Evolutionary conservation across 2,329 filamentous ascomycete genomes (phyloP), one percentile per base, ranked within the genome.

Genomic region (Colletotrichum sp.): DNA sequence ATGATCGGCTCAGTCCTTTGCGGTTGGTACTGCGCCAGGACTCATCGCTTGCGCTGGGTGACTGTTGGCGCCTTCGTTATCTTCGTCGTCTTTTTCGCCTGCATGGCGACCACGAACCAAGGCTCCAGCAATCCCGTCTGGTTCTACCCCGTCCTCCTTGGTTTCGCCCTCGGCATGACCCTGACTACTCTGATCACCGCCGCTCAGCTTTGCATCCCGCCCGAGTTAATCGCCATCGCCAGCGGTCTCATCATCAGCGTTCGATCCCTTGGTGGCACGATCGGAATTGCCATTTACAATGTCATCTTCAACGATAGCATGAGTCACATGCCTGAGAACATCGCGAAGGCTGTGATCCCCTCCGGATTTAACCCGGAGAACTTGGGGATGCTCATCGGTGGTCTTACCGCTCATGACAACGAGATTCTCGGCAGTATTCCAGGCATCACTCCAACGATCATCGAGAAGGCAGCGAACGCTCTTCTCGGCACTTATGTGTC

Each of bases 221-320:
- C 79, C 0, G 83, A 85, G 19, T 80, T 86, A 16, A 86, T 86
- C 27, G 80, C 85, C 3, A 81, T 83, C 13, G 81, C 84, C 6
- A 84, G 81, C 22, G 84, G 85, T 7, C 79, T 87, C 19, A 80
- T 86, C 39, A 85, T 86, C 34, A 80, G 82, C 39, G 78, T 84
- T 4, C 79, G 85, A 8, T 85, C 84, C 16, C 79, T 86, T 0
- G 85, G 85, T 15, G 85, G 84, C 3, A 81, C 82, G 1, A 80
- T 86, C 16, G 85, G 84, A 5, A 77, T 86, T 8, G 83, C 84
- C 13, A 84, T 86, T 34, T 83, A 83, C 75, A 83, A 82, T 19
- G 80, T 82, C 28, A 78, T 84, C 13, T 80, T 84, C 78, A 80
- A 71, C 39, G 70, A 75, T n/a, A 78, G 79, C n/a, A 79, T 83